A percentile compares a stretch with the other conserved stretches of the same genome.
Conservation (phyloP, 495 filamentous ascomycete genomes). For the Aspergillus biplanus region DNA sequence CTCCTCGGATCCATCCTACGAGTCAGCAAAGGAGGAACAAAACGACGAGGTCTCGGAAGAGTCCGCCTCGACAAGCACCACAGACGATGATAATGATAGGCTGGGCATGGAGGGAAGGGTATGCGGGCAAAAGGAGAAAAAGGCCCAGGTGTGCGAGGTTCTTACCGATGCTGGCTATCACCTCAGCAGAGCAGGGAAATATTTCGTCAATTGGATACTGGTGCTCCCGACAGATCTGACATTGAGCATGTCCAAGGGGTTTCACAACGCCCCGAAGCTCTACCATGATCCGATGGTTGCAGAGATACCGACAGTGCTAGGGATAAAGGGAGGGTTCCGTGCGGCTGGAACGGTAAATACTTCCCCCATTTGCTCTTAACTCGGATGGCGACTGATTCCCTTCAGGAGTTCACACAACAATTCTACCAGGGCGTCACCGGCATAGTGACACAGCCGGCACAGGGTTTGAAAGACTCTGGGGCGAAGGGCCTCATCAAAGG, state of each 20-base stretch:
- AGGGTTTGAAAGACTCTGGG: slow-evolving; percentile 70
- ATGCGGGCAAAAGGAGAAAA: slow-evolving; percentile 7
- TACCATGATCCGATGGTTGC: slow-evolving; percentile 78
- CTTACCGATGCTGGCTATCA: slow-evolving; percentile 28
- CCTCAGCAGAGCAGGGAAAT: slow-evolving; percentile 49
- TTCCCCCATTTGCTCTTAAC: neutral
- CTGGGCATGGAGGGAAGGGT: slow-evolving; percentile 7
- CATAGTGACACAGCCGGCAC: slow-evolving; percentile 68
- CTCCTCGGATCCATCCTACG: slow-evolving; percentile 4
- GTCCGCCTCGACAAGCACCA: neutral
- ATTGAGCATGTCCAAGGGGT: slow-evolving; percentile 76
- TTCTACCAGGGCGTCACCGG: slow-evolving; percentile 74
- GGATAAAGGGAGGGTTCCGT: slow-evolving; percentile 66
- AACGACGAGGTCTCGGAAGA: neutral
- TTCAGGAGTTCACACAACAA: slow-evolving; percentile 64
- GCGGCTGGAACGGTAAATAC: slow-evolving; percentile 58
- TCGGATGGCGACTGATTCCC: neutral
- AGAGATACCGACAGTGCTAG: slow-evolving; percentile 69
- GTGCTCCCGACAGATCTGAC: slow-evolving; percentile 82
- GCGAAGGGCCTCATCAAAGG: slow-evolving; percentile 72
- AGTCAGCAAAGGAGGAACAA: slow-evolving; percentile 11
- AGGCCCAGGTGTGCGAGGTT: slow-evolving; percentile 19
- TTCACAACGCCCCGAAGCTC: slow-evolving; percentile 80
- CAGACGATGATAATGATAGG: neutral
- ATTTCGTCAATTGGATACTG: slow-evolving; percentile 71